Conservation (phyloP, 176 grass and related monocot genomes). For the Tuctoria greenei region DNA sequence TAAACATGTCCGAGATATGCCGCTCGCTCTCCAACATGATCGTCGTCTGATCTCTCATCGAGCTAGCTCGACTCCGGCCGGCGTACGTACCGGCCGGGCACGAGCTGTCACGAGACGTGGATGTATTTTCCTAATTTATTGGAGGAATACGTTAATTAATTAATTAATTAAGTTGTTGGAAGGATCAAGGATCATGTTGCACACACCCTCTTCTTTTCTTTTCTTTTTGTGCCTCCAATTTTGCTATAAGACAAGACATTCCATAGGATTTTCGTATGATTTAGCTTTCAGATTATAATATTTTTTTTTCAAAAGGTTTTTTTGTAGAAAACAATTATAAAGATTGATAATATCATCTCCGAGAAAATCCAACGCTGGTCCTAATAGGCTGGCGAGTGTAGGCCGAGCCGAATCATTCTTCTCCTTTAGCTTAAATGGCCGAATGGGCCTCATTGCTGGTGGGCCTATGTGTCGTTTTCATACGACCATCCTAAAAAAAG, state of each 20-base stretch:
- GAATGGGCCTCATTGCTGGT: not conserved
- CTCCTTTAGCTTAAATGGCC: not conserved
- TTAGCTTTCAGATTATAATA: not conserved
- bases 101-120: not conserved
- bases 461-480: not conserved
- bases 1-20: slow-evolving; percentile 39
- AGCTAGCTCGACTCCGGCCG: too few relatives aligned
- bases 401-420: not conserved
- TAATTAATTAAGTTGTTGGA: not conserved
- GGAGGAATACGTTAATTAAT: not conserved
- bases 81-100: too few relatives aligned
- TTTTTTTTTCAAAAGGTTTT: not conserved
- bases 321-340: not conserved
- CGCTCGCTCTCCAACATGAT: slow-evolving; percentile 52
- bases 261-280: not conserved
- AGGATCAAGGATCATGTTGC: not conserved
- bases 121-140: not conserved
- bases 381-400: not conserved
- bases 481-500: too few relatives aligned
- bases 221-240: not conserved
- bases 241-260: not conserved
- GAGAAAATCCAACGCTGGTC: not conserved
- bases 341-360: too few relatives aligned
- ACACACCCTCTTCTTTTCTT: not conserved
- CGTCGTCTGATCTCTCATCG: not conserved